Evolutionary conservation across 148 eudicot genomes (phyloP), one percentile per base, ranked within the genome.

Genomic region (Bassia scoparia): DNA sequence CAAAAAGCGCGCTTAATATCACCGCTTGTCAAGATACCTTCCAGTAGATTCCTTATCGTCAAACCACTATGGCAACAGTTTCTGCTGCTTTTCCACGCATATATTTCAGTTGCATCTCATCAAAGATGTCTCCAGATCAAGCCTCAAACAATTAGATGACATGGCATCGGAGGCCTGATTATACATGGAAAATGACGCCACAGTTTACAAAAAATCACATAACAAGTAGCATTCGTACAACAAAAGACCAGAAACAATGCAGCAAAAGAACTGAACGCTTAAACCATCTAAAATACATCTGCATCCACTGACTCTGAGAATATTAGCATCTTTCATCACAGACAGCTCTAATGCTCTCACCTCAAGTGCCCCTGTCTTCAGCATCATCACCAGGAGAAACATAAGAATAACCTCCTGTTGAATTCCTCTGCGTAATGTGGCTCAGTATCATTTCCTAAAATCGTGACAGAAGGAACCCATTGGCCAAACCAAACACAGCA

Each of bases 401-500:
- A 72, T 69, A 63, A 74, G 91, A 82, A 76, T 94, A 89, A 74
- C 90, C 93, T 82, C 85, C 79, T 11, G 81, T 72, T 53, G 66
- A 21, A 43, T 70, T 83, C 80, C 81, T 87, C n/a, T 72, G 87
- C 52, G 61, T 85, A 89, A 73, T 83, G 75, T 73, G 75, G 75
- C 53, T 84, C 93, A 29, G 72, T 52, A 69, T 84, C 90, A 70
- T 85, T 82, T 49, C 91, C 79, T 79, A 83, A 88, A 70, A 85
- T 89, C 71, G 97, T 72, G 63, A 94, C 85, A 68, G 98, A 94
- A 41, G 96, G 98, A 66, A 94, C 98, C 98, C 98, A 94, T 86
- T 94, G 16, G 97, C 98, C 79, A 94, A 83, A 74, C 98, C 98
- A 82, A 94, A n/a, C n/a, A n/a, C n/a, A n/a, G n/a, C 98, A 72